These are phyloP conservation scores for Brassica napus DNA, from an alignment of 345 rosid genomes.

Conservation along the genomic window DNA sequence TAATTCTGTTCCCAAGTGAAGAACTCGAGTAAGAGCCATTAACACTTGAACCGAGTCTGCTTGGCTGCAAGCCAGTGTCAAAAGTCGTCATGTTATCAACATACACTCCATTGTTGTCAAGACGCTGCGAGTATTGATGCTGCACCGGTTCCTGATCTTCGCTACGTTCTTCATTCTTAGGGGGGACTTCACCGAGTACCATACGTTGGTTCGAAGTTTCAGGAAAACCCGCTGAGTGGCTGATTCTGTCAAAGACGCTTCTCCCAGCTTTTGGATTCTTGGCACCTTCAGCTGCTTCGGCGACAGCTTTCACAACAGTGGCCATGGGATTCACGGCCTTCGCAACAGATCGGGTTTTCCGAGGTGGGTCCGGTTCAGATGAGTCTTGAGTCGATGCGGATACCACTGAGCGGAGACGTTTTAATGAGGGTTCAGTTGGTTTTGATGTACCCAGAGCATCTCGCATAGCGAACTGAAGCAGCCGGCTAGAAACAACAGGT, in stretches of 20 bases:
- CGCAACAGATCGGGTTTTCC: constrained; percentile 64
- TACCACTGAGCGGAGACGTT: constrained; percentile 90
- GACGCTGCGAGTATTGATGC: constrained; percentile 43
- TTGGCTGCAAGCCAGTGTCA: constrained; percentile 51
- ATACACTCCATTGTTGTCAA: constrained; percentile 46
- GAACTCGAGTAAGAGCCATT: constrained; percentile 37
- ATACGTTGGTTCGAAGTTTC: constrained; percentile 39
- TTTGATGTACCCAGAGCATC: constrained; percentile 84
- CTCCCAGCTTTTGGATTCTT: constrained; percentile 55
- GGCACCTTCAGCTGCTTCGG: constrained; percentile 90
- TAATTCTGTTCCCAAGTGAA: constrained; percentile 48
- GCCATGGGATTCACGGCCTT: constrained; percentile 72
- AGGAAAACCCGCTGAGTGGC: constrained; percentile 49
- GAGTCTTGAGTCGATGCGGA: constrained; percentile 56
- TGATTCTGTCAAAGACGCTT: constrained; percentile 92
- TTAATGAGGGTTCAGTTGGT: constrained; percentile 60
- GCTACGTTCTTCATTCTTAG: constrained; percentile 51
- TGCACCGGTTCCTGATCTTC: constrained; percentile 38
- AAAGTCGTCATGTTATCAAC: constrained; percentile 41
- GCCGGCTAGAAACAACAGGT: constrained; percentile 74
- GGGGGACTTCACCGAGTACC: constrained; percentile 42
- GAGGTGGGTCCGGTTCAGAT: constrained; percentile 47
- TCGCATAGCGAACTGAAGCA: constrained; percentile 93
- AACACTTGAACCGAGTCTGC: constrained; percentile 42
- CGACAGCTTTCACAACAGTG: constrained; percentile 79